Percentiles rank a stretch among this genome's conserved stretches.
Conservation (phyloP, 2,329 filamentous ascomycete genomes). For the Paecilomyces niveus region DNA sequence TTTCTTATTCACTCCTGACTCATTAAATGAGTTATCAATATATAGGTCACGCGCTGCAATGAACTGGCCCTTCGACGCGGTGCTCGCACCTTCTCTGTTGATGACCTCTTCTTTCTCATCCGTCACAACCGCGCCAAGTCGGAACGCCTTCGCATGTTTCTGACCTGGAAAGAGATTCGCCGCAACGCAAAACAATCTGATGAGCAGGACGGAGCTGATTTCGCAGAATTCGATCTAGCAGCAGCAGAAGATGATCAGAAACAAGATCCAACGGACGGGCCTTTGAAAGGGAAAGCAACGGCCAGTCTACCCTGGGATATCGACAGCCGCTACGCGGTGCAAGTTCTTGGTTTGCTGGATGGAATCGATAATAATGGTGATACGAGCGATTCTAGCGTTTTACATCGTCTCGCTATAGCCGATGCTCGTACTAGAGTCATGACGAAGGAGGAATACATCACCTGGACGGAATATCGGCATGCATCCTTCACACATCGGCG, state of each 20-base stretch:
- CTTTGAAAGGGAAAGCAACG: not conserved
- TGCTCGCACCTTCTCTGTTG: not conserved
- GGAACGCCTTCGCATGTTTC: not conserved
- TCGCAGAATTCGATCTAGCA: not conserved
- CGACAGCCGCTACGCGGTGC: not conserved
- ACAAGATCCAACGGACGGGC: not conserved
- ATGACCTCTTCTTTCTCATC: not conserved
- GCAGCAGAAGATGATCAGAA: not conserved
- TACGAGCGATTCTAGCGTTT: not conserved
- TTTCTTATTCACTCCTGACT: too few relatives aligned
- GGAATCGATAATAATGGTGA: not conserved
- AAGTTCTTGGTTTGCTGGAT: not conserved
- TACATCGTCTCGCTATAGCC: not conserved
- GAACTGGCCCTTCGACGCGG: not conserved
- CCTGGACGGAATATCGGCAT: not conserved
- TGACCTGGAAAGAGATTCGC: not conserved
- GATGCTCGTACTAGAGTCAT: not conserved
- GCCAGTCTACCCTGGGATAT: not conserved
- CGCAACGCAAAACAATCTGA: not conserved
- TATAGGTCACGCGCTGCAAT: not conserved
- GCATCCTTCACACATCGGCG: not conserved
- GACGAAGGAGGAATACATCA: not conserved
- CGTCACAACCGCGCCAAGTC: not conserved
- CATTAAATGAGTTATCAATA: not conserved
- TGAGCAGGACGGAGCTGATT: not conserved